These are phyloP conservation scores for Rhodotorula sp. DNA, from an alignment of 1,284 basidiomycete species.

Conservation along the genomic window DNA sequence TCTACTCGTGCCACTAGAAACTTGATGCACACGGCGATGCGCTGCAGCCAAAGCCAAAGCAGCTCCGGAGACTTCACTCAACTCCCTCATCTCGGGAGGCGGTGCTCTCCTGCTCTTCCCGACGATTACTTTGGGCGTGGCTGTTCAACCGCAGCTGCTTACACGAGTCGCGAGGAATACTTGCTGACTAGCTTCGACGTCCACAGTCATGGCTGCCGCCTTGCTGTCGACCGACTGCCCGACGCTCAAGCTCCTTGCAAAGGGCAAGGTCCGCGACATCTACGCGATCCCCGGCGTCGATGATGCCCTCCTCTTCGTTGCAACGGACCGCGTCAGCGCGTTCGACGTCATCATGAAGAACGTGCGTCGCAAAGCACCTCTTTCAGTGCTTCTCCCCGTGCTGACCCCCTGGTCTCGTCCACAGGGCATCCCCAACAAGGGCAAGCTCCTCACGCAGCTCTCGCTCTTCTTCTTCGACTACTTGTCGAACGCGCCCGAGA, in stretches of 20 bases:
- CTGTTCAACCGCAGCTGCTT: too few species aligned
- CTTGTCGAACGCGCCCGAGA: conserved; percentile 59
- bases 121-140: too few species aligned
- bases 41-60: too few species aligned
- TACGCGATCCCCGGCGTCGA: conserved; percentile 67
- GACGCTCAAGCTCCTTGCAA: conserved; percentile 66
- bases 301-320: conserved; percentile 81
- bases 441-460: conserved; percentile 82
- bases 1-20: too few species aligned
- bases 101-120: too few species aligned
- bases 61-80: too few species aligned
- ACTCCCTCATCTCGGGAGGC: too few species aligned
- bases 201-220: conserved; percentile 6
- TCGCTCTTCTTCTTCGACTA: conserved; percentile 95
- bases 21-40: too few species aligned
- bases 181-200: neutral
- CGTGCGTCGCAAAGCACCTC: conserved; percentile 57
- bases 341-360: conserved; percentile 94
- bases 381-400: neutral
- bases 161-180: neutral
- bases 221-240: conserved; percentile 51
- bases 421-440: conserved; percentile 92
- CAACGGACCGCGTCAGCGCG: conserved; percentile 92
- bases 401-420: neutral
- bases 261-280: conserved; percentile 91